A percentile compares a stretch with the other conserved stretches of the same genome.
Evolutionary conservation across 495 filamentous ascomycete species (phyloP).

Genomic region (Sphaerosporella brunnea): DNA sequence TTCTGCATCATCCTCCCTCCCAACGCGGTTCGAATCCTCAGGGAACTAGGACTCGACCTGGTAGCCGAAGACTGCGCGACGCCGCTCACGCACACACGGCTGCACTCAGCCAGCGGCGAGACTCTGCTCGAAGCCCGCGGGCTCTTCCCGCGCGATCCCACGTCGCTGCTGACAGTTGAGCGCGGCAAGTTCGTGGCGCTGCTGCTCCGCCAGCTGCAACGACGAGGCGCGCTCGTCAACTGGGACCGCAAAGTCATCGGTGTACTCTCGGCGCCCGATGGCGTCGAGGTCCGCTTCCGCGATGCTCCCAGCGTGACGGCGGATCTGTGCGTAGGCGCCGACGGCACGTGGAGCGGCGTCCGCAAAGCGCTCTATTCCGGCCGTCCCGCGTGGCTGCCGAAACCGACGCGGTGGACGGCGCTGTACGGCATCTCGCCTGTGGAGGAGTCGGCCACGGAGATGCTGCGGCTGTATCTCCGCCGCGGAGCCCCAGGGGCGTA

Average conservation of each 20-base stretch:
- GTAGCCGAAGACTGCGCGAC: conserved; percentile 4
- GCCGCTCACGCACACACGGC: conserved; percentile 6
- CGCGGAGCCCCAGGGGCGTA: conserved; percentile 11
- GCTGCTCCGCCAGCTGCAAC: conserved; percentile 3
- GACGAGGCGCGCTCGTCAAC: conserved; percentile 2
- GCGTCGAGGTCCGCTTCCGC: conserved; percentile 2
- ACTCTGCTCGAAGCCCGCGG: neutral
- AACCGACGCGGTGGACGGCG: conserved; percentile 12
- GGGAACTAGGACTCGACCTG: conserved; percentile 7
- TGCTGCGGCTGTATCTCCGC: conserved; percentile 6
- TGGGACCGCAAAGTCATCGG: conserved; percentile 4
- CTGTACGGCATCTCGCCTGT: conserved; percentile 12
- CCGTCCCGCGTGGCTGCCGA: conserved; percentile 5
- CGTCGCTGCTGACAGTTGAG: conserved; percentile 12
- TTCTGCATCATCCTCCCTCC: conserved; percentile 13
- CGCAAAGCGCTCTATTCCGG: neutral
- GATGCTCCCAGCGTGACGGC: neutral
- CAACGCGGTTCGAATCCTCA: conserved; percentile 11
- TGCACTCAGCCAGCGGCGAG: conserved; percentile 1
- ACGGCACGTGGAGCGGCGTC: conserved; percentile 11
- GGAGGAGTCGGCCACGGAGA: neutral
- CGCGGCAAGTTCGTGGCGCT: conserved; percentile 8
- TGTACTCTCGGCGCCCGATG: neutral
- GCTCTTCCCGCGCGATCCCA: conserved; percentile 8
- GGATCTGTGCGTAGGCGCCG: conserved; percentile 12